A percentile compares a stretch with the other conserved stretches of the same genome.
phyloP scores from a whole-genome alignment of 306 rosid genomes.

The Hippophae rhamnoides region DNA sequence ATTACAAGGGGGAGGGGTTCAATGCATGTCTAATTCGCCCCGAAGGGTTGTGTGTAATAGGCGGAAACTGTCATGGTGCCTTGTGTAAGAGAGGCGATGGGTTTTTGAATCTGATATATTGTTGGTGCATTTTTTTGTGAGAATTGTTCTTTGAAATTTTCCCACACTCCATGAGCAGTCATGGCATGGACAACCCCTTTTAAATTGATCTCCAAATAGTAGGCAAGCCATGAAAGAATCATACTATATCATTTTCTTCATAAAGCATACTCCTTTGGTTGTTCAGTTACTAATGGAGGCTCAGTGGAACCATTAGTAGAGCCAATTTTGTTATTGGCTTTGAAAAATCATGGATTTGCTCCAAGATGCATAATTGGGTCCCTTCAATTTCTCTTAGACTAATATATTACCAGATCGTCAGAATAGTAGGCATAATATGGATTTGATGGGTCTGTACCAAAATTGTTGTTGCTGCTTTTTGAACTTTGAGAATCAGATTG shows the following conservation, averaged over 20 bases:
- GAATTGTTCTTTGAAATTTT: slow-evolving; percentile 20
- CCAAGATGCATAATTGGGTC: background rate
- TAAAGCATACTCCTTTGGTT: background rate
- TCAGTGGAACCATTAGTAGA: background rate
- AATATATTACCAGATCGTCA: background rate
- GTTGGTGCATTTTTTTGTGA: slow-evolving; percentile 15
- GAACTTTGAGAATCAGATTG: too few relatives aligned
- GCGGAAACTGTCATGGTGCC: slow-evolving; percentile 7
- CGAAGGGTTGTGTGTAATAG: slow-evolving; percentile 14
- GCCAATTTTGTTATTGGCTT: background rate
- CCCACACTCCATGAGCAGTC: slow-evolving; percentile 15
- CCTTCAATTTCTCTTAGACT: background rate
- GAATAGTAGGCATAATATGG: background rate
- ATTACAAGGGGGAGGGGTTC: slow-evolving; percentile 3
- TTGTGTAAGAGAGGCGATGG: slow-evolving; percentile 3
- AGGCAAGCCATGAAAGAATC: slow-evolving; percentile 21
- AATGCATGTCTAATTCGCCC: slow-evolving; percentile 11
- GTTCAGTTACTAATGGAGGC: too few relatives aligned
- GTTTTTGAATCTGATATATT: background rate
- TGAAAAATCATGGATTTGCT: background rate
- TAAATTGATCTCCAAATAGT: slow-evolving; percentile 15
- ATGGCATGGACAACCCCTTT: slow-evolving; percentile 12
- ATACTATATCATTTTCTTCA: slow-evolving; percentile 19
- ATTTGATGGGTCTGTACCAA: background rate
- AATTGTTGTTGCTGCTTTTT: too few relatives aligned